Conservation (phyloP, 1,284 basidiomycete species). For the Cerrena zonata region DNA sequence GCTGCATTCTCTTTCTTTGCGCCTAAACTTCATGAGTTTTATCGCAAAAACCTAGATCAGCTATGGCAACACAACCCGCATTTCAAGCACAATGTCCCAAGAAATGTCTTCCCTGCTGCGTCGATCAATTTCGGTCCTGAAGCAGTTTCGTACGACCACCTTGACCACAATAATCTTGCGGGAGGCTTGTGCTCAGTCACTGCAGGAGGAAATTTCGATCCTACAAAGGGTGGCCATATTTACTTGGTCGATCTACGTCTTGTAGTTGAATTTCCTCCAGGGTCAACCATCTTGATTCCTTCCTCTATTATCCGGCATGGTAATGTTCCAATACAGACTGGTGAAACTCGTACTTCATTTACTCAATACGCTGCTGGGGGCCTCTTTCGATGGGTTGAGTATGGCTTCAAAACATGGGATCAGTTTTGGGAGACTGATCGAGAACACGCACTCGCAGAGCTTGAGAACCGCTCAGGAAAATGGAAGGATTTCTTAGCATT, state of each 20-base stretch:
- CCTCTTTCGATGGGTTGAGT: conserved; percentile 22
- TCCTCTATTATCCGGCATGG: conserved; percentile 23
- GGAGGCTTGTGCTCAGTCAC: conserved; percentile 22
- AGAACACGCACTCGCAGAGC: too few species aligned
- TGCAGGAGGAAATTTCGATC: conserved; percentile 20
- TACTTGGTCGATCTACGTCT: conserved; percentile 21
- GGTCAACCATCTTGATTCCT: conserved; percentile 21
- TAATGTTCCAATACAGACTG: conserved; percentile 18
- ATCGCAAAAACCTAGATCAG: neutral
- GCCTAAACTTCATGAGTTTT: conserved; percentile 9
- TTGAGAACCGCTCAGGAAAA: too few species aligned
- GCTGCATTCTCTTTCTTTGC: conserved; percentile 7
- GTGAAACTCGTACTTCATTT: conserved; percentile 21
- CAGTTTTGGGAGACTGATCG: too few species aligned
- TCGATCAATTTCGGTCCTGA: conserved; percentile 21
- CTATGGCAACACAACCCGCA: neutral
- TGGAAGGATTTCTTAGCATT: too few species aligned
- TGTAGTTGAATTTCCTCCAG: conserved; percentile 22
- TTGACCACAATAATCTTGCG: conserved; percentile 19
- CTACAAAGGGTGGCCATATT: conserved; percentile 21
- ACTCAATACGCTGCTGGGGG: conserved; percentile 23
- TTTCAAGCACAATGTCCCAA: conserved; percentile 4
- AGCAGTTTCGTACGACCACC: conserved; percentile 10
- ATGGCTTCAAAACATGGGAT: conserved; percentile 10
- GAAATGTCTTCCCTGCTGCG: conserved; percentile 4